A percentile compares a stretch with the other conserved stretches of the same genome.
Conservation (phyloP, 2,329 filamentous ascomycete genomes). For the Apiospora hydei region DNA sequence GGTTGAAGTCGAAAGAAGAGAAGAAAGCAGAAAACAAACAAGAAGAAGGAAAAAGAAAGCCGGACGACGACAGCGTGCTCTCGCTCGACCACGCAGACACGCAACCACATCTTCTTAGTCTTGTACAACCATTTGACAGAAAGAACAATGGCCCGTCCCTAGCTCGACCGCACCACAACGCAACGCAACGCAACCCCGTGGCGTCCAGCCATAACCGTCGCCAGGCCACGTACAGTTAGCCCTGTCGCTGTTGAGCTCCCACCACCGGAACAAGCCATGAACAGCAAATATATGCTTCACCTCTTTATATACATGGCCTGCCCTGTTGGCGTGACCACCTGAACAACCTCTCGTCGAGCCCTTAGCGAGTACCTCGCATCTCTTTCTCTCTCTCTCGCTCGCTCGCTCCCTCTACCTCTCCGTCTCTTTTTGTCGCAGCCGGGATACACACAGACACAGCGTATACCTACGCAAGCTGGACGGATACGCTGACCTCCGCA, state of each 20-base stretch:
- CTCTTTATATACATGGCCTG: neutral
- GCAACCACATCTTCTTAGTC: conserved; percentile 10
- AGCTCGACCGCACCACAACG: conserved; percentile 8
- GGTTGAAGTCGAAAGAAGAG: neutral
- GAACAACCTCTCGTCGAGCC: neutral
- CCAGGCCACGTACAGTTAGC: conserved; percentile 12
- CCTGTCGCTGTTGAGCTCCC: neutral
- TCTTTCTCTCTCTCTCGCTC: neutral
- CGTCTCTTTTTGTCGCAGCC: neutral
- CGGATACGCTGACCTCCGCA: neutral
- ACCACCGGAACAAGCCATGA: neutral
- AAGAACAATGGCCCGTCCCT: conserved; percentile 19
- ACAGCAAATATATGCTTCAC: conserved; percentile 13
- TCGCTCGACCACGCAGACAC: neutral
- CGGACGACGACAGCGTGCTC: neutral
- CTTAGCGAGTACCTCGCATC: neutral
- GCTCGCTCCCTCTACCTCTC: neutral
- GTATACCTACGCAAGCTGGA: neutral
- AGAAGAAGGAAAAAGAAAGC: neutral
- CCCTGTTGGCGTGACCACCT: neutral
- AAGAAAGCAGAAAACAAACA: neutral
- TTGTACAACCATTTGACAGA: conserved; percentile 13
- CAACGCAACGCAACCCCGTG: conserved; percentile 3
- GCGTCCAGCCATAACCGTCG: conserved; percentile 21
- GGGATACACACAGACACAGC: neutral